phyloP scores from a whole-genome alignment of 2,329 filamentous ascomycete genomes.

The Plenodomus tracheiphilus region DNA sequence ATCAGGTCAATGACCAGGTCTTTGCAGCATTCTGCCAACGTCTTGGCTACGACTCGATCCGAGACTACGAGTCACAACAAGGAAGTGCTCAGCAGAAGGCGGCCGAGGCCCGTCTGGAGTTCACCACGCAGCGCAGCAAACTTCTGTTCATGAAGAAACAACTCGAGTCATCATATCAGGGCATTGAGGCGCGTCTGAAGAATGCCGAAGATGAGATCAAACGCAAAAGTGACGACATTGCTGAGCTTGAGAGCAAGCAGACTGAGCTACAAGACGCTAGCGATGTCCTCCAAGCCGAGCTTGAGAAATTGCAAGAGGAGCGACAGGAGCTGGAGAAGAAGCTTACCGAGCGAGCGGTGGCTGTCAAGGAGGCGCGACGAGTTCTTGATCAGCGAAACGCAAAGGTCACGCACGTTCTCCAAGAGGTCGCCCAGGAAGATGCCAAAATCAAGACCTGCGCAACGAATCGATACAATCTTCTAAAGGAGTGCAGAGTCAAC shows the following conservation, averaged over 20 bases:
- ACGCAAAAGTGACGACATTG: constrained; percentile 69
- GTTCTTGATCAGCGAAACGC: constrained; percentile 84
- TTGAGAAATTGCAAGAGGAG: constrained; percentile 74
- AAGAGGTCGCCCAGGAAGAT: constrained; percentile 78
- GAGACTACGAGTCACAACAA: constrained; percentile 91
- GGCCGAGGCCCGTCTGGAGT: constrained; percentile 82
- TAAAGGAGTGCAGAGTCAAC: constrained; percentile 90
- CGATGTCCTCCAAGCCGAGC: constrained; percentile 71
- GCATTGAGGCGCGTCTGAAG: constrained; percentile 70
- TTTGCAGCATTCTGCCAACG: constrained; percentile 84
- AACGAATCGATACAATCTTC: constrained; percentile 77
- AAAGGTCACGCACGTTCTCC: constrained; percentile 75
- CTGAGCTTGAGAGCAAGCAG: constrained; percentile 68
- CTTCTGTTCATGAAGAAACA: constrained; percentile 65
- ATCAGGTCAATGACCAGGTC: constrained; percentile 82
- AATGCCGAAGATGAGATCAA: constrained; percentile 68
- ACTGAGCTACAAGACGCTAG: constrained; percentile 73
- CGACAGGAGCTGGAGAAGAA: constrained; percentile 70
- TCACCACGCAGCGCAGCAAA: constrained; percentile 73
- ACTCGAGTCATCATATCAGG: constrained; percentile 71
- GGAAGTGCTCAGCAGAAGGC: constrained; percentile 90
- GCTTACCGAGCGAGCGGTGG: constrained; percentile 70
- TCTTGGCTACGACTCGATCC: constrained; percentile 85
- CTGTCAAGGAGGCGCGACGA: constrained; percentile 74
- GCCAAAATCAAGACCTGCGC: constrained; percentile 84